phyloP scores from a whole-genome alignment of 352 stramenopile genomes.

The Pilasporangium apinafurcum region DNA sequence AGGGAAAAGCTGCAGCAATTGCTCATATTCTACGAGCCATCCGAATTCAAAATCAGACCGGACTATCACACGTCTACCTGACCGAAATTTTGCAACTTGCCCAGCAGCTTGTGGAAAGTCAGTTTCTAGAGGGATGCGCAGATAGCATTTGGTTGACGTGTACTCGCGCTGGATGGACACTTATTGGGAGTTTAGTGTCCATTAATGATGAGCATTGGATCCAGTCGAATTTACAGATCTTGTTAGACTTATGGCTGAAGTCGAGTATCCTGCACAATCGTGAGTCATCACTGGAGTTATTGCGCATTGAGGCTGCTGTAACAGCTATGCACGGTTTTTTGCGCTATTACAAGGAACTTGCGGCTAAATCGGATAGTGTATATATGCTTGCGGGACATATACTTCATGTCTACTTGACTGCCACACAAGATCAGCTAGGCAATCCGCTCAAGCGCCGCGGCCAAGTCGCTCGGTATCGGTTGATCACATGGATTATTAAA shows the following conservation, averaged over 20 bases:
- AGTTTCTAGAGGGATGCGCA: constrained; percentile 65
- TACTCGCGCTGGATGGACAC: constrained; percentile 74
- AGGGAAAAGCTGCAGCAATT: constrained; percentile 64
- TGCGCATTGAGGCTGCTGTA: constrained; percentile 78
- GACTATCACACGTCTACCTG: constrained; percentile 47
- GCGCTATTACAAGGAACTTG: constrained; percentile 19
- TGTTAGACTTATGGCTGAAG: constrained; percentile 71
- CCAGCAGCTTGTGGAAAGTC: constrained; percentile 67
- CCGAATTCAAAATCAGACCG: constrained; percentile 28
- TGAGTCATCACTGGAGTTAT: constrained; percentile 73
- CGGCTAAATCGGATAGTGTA: constrained; percentile 25
- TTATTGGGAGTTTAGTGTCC: constrained; percentile 64
- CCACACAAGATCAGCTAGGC: constrained; percentile 47
- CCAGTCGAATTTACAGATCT: constrained; percentile 38
- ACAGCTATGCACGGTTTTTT: constrained; percentile 65
- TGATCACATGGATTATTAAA: constrained; percentile 75
- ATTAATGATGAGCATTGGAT: constrained; percentile 65
- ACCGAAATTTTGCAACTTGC: constrained; percentile 62
- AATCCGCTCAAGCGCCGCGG: constrained; percentile 76
- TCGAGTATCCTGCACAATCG: constrained; percentile 71
- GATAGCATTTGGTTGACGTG: constrained; percentile 86
- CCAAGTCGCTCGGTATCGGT: constrained; percentile 70
- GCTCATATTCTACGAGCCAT: constrained; percentile 54
- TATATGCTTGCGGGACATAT: constrained; percentile 64
- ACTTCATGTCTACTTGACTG: constrained; percentile 59